Percentiles rank a stretch among this genome's conserved stretches.
Conservation (phyloP, 352 stramenopile genomes). For the Lagenidium giganteum region DNA sequence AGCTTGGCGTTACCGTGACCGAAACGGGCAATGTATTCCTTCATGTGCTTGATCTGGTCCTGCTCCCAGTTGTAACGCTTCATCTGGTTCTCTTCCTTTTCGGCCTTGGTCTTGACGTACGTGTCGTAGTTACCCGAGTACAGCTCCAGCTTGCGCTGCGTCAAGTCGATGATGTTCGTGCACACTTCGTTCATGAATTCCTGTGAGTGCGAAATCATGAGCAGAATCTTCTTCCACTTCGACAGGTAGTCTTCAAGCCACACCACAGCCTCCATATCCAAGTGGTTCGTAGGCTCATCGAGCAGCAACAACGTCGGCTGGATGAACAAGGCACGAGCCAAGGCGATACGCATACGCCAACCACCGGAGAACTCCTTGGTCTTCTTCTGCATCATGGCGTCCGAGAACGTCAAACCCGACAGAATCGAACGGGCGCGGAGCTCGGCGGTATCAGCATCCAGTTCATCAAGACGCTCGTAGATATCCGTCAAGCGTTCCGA, state of each 20-base stretch:
- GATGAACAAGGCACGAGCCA: conserved; percentile 97
- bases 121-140: conserved; percentile 99
- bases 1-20: conserved; percentile 97
- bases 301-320: conserved; percentile 92
- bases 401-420: conserved; percentile 93
- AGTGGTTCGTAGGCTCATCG: conserved; percentile 94
- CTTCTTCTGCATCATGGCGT: conserved; percentile 93
- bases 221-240: conserved; percentile 96
- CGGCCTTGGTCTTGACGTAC: conserved; percentile 94
- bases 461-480: conserved; percentile 94
- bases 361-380: conserved; percentile 93
- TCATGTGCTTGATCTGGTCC: conserved; percentile 98
- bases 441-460: conserved; percentile 93
- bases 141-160: conserved; percentile 93
- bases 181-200: conserved; percentile 99
- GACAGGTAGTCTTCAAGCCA: conserved; percentile 98
- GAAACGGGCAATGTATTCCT: conserved; percentile 99
- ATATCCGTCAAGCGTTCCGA: conserved; percentile 92
- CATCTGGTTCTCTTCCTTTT: conserved; percentile 98
- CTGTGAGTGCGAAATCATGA: conserved; percentile 98
- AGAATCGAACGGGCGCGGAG: conserved; percentile 92
- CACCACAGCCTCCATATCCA: conserved; percentile 98
- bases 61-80: conserved; percentile 98
- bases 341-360: conserved; percentile 95
- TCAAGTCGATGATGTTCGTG: conserved; percentile 98